Conservation (phyloP, 1,284 basidiomycete species). For the Marasmius tenuissimus region DNA sequence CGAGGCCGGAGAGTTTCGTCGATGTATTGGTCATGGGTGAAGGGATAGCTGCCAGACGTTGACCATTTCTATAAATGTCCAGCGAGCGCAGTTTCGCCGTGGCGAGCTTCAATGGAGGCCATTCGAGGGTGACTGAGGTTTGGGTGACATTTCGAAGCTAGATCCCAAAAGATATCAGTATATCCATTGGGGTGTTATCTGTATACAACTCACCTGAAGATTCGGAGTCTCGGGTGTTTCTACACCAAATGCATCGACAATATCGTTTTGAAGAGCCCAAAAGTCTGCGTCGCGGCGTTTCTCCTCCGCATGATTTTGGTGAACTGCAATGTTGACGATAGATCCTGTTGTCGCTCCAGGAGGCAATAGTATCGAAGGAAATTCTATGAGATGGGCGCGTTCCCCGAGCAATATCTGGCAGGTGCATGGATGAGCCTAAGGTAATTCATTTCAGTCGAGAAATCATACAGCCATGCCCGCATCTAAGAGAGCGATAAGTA, state of each 20-base stretch:
- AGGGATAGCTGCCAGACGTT: conserved; percentile 84
- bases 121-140: conserved; percentile 92
- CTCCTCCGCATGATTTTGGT: conserved; percentile 83
- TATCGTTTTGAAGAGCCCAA: conserved; percentile 78
- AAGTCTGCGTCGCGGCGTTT: conserved; percentile 79
- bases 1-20: conserved; percentile 88
- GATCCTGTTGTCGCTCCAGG: conserved; percentile 89
- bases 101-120: conserved; percentile 84
- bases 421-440: conserved; percentile 11
- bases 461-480: conserved; percentile 77
- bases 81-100: conserved; percentile 83
- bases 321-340: conserved; percentile 94
- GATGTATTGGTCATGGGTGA: conserved; percentile 80
- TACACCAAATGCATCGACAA: conserved; percentile 74
- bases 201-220: conserved; percentile 51
- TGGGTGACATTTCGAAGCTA: conserved; percentile 92
- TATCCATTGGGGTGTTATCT: neutral
- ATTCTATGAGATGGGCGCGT: conserved; percentile 92
- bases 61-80: conserved; percentile 89
- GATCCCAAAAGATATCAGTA: neutral
- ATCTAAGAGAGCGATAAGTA: conserved; percentile 41
- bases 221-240: conserved; percentile 71
- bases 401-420: conserved; percentile 85
- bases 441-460: neutral
- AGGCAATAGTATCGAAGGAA: conserved; percentile 89